Evolutionary conservation across 176 grass and related monocot genomes (phyloP), one percentile per base, ranked within the genome.

Genomic region (Carex parvula): DNA sequence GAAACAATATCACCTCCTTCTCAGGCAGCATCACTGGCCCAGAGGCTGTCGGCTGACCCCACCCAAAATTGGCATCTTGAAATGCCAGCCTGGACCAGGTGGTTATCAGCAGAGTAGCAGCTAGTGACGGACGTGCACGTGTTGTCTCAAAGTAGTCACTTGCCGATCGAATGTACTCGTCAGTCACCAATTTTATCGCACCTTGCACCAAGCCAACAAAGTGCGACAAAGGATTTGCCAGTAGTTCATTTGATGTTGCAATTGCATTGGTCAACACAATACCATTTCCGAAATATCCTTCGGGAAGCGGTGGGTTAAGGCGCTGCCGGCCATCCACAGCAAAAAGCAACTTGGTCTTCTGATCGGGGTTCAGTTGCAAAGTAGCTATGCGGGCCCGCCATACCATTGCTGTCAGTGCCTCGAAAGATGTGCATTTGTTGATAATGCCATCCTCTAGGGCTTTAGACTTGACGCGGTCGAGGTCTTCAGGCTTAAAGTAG

Each of bases 101-200:
- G 2, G 93, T 99, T 79, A 99, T 91, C 70, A 99, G 81, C 26
- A 99, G 91, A 63, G 96, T 98, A 16, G 93, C 89, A 1, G 91
- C 85, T 62, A 99, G 87, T n/a, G 91, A 95, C 5, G 96, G 96
- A 41, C 96, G 44, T 6, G 88, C 86, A 8, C 91, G 80, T 84
- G 96, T 95, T 6, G 82, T 81, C 93, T 99, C 96, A 69, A 95
- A 99, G 87, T 90, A 99, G 85, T 99, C 93, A 18, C 95, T 89
- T 22, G 89, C 96, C 16, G 96, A 99, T 3, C 96, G 60, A 91
- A 99, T 93, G 85, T 99, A 94, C 65, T 94, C 96, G 58, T 95
- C 91, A 7, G 91, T 93, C 13, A 95, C 96, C 88, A 89, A 84
- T 37, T 70, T 70, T 48, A 99, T 91, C 5, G 93, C 91, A 14